Base-by-base conservation (phyloP, 306 rosid species). In the Sophora flavescens region DNA sequence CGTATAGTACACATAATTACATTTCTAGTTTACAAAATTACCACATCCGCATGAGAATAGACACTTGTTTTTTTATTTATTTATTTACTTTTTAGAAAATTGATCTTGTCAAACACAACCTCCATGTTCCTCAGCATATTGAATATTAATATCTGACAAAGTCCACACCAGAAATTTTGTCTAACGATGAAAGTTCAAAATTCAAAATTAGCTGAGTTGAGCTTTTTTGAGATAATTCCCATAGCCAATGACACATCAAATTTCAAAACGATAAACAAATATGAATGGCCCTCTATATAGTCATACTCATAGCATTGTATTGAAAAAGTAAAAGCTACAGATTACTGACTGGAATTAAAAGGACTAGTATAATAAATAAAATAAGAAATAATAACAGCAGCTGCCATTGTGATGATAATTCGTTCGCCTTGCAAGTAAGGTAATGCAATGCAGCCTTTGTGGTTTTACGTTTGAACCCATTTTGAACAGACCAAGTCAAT, bases 401-500 rank as follows among this genome's bases (percentile, higher is more conserved):
- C 39, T 35, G 63, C 8, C 39, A 54, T 71, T 7, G 42, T 11
- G 53, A 22, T 71, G 67, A 6, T 11, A 38, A 36, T 33, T 18
- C 0, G 5, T 50, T 18, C 38, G 17, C 5, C 10, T 61, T 33
- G 44, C 44, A 61, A 61, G 44, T 33, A 61, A 61, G 33, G 44
- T 33, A 61, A 61, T 3, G 44, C 4, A 41, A 16, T 8, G 65
- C 42, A 66, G 57, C n/a, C 44, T 26, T 26, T n/a, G 11, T 18
- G 44, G 68, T 59, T 63, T 79, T 53, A 47, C 45, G 78, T 72
- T 48, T 32, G 35, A 79, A 35, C 39, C 15, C 32, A 13, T 67
- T 51, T 80, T 80, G 72, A 80, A 80, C 72, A 62, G 76, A 80
- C 84, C 50, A 68, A 44, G 76, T 80, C 84, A 80, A 66, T 60